Evolutionary conservation across 2,329 filamentous ascomycete species (phyloP).

Genomic region (Microdochium nivale): DNA sequence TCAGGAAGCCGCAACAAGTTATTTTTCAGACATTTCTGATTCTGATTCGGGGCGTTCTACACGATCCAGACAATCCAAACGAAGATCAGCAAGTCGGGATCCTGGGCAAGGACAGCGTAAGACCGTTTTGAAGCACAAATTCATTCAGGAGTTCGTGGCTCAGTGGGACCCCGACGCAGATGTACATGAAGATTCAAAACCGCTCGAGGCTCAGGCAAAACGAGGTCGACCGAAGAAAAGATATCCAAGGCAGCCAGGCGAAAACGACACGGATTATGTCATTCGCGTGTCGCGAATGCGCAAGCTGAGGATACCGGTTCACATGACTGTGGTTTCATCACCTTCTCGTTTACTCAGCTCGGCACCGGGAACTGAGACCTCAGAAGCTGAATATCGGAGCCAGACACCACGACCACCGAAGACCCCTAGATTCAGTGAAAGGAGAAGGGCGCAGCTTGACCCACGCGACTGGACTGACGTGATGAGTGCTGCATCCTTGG

Average conservation of each 20-base stretch:
- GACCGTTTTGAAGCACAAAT: background rate
- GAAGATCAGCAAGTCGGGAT: background rate
- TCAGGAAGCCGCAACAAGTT: conserved; percentile 40
- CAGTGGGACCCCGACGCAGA: background rate
- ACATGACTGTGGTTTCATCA: conserved; percentile 7
- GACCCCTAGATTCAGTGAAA: conserved; percentile 1
- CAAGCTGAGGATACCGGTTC: background rate
- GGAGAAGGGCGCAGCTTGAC: conserved; percentile 21
- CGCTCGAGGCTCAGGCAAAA: background rate
- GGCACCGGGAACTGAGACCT: conserved; percentile 1
- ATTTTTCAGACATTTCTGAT: conserved; percentile 16
- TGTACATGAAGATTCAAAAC: background rate
- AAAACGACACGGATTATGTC: background rate
- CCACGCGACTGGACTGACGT: conserved; percentile 79
- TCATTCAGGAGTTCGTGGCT: background rate
- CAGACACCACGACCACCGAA: conserved; percentile 8
- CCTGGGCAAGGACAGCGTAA: background rate
- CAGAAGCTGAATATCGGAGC: background rate
- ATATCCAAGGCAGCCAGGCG: background rate
- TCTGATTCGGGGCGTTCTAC: conserved; percentile 7
- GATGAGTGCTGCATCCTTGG: conserved; percentile 66
- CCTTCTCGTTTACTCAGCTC: conserved; percentile 7
- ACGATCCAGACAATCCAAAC: background rate
- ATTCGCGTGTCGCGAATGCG: background rate
- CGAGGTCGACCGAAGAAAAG: background rate